phyloP scores from a whole-genome alignment of 108 stramenopile species.

The Nitzschia sp. region DNA sequence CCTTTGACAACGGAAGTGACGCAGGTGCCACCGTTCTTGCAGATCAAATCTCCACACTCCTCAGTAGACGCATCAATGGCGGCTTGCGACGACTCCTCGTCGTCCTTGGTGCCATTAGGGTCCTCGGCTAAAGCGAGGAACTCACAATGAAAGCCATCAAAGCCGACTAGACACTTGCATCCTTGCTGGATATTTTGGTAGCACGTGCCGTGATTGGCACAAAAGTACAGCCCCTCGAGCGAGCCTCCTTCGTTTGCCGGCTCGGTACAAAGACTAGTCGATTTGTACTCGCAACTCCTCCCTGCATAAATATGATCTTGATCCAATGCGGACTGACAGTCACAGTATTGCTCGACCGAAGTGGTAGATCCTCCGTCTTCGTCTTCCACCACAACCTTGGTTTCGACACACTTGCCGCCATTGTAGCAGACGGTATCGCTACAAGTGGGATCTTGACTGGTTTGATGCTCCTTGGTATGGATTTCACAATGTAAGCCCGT shows the following conservation, averaged over 20 bases:
- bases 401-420: slow-evolving; percentile 35
- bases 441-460: slow-evolving; percentile 22
- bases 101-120: slow-evolving; percentile 3
- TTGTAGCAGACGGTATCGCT: slow-evolving; percentile 47
- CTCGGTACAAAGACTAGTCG: slow-evolving; percentile 22
- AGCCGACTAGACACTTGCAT: slow-evolving; percentile 42
- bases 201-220: slow-evolving; percentile 34
- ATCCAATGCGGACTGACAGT: slow-evolving; percentile 44
- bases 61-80: neutral
- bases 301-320: slow-evolving; percentile 30
- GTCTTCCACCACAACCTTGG: neutral
- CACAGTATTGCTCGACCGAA: slow-evolving; percentile 28
- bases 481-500: slow-evolving; percentile 11
- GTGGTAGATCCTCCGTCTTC: slow-evolving; percentile 8
- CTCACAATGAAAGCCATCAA: slow-evolving; percentile 38
- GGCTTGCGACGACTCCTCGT: neutral
- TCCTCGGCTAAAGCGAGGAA: slow-evolving; percentile 22
- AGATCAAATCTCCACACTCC: slow-evolving; percentile 26
- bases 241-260: slow-evolving; percentile 5
- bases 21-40: slow-evolving; percentile 30
- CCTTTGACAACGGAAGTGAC: neutral
- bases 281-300: slow-evolving; percentile 27
- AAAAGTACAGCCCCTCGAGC: slow-evolving; percentile 13
- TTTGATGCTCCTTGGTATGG: slow-evolving; percentile 1
- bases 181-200: slow-evolving; percentile 1